Evolutionary conservation across 805 yeast genomes (phyloP), one percentile per base, ranked within the genome.

Genomic region (Schizosaccharomyces japonicus): DNA sequence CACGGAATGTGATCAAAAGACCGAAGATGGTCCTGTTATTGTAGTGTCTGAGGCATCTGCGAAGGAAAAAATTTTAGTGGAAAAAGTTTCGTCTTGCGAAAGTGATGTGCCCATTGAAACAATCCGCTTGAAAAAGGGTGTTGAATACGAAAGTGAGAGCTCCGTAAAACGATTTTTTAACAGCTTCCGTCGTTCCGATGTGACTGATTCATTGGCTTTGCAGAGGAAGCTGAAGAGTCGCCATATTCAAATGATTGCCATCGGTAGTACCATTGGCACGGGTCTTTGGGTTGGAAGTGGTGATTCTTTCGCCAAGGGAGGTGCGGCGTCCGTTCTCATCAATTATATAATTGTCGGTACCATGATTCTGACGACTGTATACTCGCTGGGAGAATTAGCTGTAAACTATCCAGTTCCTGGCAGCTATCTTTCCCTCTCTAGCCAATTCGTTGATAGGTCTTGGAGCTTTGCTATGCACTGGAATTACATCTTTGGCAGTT

Each of bases 251-350:
- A 73, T 80, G 74, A 78, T 81, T 56, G 83, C 92, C 34, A 67
- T 82, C 49, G 83, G 87, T 17, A 90, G 87, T 47, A 78, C 82
- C 39, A 78, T 80, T 52, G 92, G 92, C 33, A 77, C 87, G 1
- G 87, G 80, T 6, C 63, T 80, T 4, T 80, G 80, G 46, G 30
- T 52, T 33, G 51, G 49, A 28, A 47, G 50, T 19, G 53, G 53
- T 3, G 40, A 45, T 23, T 50, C 51, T 15, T 31, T 45, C 7
- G 11, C 21, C 10, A 21, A 50, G 25, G 57, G 56, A 8, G 61
- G 61, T 0, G 60, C 61, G 90, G 90, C 50, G 84, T 90, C 48
- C 78, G 77, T 42, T 21, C 25, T 21, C 17, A 28, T 42, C 19
- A 15, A 30, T 6, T 42, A 23, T 42, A 23, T 25, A 6, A 57